Conservation (phyloP, 345 rosid genomes). For the Aquilaria sinensis region DNA sequence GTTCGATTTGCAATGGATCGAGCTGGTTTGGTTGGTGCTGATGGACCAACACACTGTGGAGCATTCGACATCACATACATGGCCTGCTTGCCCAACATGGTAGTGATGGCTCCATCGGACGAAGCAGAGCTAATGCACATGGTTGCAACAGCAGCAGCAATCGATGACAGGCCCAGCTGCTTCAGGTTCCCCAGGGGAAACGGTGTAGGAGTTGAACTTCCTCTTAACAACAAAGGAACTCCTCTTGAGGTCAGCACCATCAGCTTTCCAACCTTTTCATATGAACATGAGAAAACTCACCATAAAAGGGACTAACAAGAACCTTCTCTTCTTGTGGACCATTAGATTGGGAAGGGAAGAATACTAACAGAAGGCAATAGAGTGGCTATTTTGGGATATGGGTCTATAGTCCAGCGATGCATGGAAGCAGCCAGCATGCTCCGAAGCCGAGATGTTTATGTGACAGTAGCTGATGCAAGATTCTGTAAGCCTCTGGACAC, state of each 20-base stretch:
- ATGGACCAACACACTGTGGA: conserved; percentile 79
- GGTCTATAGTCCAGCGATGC: conserved; percentile 72
- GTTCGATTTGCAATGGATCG: conserved; percentile 68
- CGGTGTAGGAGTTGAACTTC: conserved; percentile 53
- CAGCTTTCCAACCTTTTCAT: neutral
- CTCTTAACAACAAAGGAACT: conserved; percentile 48
- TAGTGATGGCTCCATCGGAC: conserved; percentile 79
- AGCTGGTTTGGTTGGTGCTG: conserved; percentile 77
- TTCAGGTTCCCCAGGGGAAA: conserved; percentile 81
- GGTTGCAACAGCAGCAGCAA: conserved; percentile 75
- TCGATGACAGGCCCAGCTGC: conserved; percentile 80
- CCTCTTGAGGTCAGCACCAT: conserved; percentile 42
- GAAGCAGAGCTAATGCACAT: conserved; percentile 76
- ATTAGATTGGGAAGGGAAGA: conserved; percentile 81
- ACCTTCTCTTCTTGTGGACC: conserved; percentile 3
- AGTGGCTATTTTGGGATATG: conserved; percentile 76
- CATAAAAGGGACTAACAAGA: conserved; percentile 6
- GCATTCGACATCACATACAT: conserved; percentile 64
- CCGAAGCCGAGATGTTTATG: conserved; percentile 24
- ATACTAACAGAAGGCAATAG: conserved; percentile 59
- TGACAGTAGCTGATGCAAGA: conserved; percentile 85
- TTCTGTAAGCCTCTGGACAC: conserved; percentile 88
- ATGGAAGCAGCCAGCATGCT: conserved; percentile 51
- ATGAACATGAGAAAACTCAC: neutral
- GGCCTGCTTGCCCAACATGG: conserved; percentile 86